Evolutionary conservation across 371 early-diverging fungal species (phyloP), one percentile per base, ranked within the genome.

Genomic region (Mucor plumbeus): DNA sequence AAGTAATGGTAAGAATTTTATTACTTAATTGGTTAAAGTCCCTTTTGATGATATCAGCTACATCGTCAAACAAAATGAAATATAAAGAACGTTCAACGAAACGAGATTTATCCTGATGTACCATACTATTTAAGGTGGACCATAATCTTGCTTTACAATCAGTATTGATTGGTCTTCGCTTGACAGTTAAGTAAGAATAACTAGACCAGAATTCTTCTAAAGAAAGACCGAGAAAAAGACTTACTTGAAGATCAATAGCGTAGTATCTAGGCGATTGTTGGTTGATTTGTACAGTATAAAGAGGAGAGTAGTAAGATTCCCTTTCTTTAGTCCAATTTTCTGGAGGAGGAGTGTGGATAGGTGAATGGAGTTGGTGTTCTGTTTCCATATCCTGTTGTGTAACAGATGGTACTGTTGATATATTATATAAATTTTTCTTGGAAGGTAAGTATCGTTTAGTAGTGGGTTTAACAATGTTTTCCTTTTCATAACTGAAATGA

Each of bases 181-280:
- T 39, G 14, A 7, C 84, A 33, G 73, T 68, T 19, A 91, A 68
- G 31, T 84, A 76, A 7, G 88, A 84, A 56, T 91, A 89, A 11
- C 72, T 76, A 10, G 63, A 57, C 77, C 85, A 87, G 31, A 91
- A 75, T 8, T 80, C 70, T 3, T 83, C 78, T 13, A 57, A 19
- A 35, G 55, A 59, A 17, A 88, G 65, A 3, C 82, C 86, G 33
- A 91, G 73, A 21, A 90, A 76, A 34, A 89, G 70, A 36, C 86
- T 81, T 11, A 91, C 84, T 64, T 91, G 91, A 15, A 86, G 68
- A 73, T 91, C 91, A 21, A 90, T 83, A 9, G 89, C 90, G 77
- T 81, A 89, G 47, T 84, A 87, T 2, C 73, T 68, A 7, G 60
- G 3, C 7, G 67, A 44, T 19, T 50, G 34, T 0, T 31, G 47